A percentile compares a stretch with the other conserved stretches of the same genome.
Evolutionary conservation across 768 basidiomycete genomes (phyloP).

Genomic region (Asterophora lycoperdoides): DNA sequence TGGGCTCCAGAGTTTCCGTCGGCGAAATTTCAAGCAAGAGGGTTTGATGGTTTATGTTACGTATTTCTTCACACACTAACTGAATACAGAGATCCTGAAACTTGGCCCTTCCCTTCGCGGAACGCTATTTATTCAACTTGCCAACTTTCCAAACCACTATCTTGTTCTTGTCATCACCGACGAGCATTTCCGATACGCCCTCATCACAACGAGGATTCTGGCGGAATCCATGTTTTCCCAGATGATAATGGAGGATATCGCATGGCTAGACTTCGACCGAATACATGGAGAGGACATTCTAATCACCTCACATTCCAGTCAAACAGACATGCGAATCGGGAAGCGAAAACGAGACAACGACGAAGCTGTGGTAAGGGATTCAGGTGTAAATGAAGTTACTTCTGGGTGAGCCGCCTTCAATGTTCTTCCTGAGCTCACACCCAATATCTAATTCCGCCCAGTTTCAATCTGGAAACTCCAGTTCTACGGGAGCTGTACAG

Average conservation of each 20-base stretch:
- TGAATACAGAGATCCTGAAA: conserved; percentile 56
- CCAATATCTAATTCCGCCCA: conserved; percentile 22
- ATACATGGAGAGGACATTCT: conserved; percentile 47
- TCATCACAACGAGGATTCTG: conserved; percentile 62
- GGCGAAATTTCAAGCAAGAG: conserved; percentile 61
- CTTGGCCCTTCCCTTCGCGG: conserved; percentile 61
- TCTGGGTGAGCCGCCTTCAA: conserved; percentile 17
- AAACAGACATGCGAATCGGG: conserved; percentile 20
- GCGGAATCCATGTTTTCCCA: conserved; percentile 52
- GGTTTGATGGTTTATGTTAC: conserved; percentile 36
- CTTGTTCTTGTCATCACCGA: conserved; percentile 82
- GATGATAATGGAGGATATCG: conserved; percentile 73
- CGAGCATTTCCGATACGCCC: conserved; percentile 73
- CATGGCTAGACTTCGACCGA: conserved; percentile 70
- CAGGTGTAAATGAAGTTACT: conserved; percentile 2
- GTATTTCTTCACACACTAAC: background rate
- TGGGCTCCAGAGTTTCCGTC: conserved; percentile 70
- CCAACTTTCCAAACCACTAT: conserved; percentile 76
- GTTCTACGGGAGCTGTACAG: conserved; percentile 76
- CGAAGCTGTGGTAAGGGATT: conserved; percentile 4
- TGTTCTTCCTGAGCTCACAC: background rate
- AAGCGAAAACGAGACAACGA: conserved; percentile 21
- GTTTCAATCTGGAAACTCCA: conserved; percentile 69
- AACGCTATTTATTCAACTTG: conserved; percentile 70
- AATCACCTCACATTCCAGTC: conserved; percentile 16